Evolutionary conservation across 2,329 filamentous ascomycete species (phyloP).

Genomic region (Colletotrichum liriopes): DNA sequence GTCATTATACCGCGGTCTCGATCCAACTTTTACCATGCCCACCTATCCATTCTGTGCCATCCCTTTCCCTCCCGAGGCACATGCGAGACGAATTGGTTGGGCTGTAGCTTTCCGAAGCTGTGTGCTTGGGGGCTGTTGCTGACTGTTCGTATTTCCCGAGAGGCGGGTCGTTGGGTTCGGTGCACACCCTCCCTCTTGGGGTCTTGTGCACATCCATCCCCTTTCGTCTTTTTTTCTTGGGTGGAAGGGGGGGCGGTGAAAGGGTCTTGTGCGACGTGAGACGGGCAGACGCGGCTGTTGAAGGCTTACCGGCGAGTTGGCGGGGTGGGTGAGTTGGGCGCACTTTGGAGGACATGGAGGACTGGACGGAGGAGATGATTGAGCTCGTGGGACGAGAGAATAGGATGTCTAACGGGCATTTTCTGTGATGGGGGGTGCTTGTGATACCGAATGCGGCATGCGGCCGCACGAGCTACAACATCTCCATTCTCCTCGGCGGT

Average conservation of each 20-base stretch:
- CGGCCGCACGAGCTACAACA: background rate
- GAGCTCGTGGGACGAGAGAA: background rate
- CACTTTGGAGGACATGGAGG: background rate
- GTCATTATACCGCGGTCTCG: background rate
- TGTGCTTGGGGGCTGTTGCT: background rate
- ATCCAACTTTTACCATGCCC: background rate
- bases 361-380: background rate
- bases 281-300: slow-evolving; percentile 37
- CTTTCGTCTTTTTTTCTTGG: background rate
- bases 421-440: background rate
- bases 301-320: slow-evolving; percentile 14
- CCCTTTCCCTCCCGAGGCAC: background rate
- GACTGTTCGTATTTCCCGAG: background rate
- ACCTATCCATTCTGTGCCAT: too few relatives aligned
- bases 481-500: background rate
- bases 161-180: background rate
- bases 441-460: background rate
- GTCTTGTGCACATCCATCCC: background rate
- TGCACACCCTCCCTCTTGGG: slow-evolving; percentile 6
- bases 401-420: background rate
- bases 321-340: background rate
- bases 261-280: slow-evolving; percentile 22
- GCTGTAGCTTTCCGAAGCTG: background rate
- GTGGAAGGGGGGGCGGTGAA: background rate
- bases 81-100: background rate